Percentiles rank a stretch among this genome's conserved stretches.
These are phyloP conservation scores for Tinospora cordifolia DNA, from an alignment of 164 flowering plant genomes.

Conservation along the genomic window DNA sequence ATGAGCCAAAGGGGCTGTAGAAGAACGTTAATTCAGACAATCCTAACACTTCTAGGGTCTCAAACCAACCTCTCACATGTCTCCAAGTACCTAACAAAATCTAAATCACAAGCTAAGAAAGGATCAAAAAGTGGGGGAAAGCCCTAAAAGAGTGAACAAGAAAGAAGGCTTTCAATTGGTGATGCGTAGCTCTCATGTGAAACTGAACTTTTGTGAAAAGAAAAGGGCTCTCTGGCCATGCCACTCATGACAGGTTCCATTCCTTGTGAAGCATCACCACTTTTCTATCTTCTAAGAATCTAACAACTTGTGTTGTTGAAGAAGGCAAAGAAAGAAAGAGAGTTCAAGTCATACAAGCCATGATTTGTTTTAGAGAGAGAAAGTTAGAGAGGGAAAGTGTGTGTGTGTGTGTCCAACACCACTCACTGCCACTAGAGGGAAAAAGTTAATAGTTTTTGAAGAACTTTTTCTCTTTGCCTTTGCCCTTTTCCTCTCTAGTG, in stretches of 20 bases:
- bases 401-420: constrained; percentile 8
- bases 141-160: not conserved
- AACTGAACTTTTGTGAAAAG: constrained; percentile 4
- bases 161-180: constrained; percentile 8
- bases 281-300: constrained; percentile 20
- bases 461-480: constrained; percentile 18
- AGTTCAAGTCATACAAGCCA: constrained; percentile 17
- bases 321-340: constrained; percentile 11
- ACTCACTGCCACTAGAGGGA: constrained; percentile 17
- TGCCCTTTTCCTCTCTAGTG: constrained; percentile 14
- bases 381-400: not conserved
- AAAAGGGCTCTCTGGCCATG: constrained; percentile 8
- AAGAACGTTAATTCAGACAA: not conserved
- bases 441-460: constrained; percentile 4
- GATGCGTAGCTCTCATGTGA: constrained; percentile 23
- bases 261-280: constrained; percentile 14
- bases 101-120: constrained; percentile 9
- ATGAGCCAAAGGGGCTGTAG: not conserved
- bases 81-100: constrained; percentile 1
- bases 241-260: constrained; percentile 13
- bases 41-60: not conserved
- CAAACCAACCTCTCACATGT: constrained; percentile 17
- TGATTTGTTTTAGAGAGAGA: constrained; percentile 9
- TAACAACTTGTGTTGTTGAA: constrained; percentile 13
- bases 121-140: not conserved